phyloP scores from a whole-genome alignment of 768 basidiomycete genomes.

The Suillus bovinus region DNA sequence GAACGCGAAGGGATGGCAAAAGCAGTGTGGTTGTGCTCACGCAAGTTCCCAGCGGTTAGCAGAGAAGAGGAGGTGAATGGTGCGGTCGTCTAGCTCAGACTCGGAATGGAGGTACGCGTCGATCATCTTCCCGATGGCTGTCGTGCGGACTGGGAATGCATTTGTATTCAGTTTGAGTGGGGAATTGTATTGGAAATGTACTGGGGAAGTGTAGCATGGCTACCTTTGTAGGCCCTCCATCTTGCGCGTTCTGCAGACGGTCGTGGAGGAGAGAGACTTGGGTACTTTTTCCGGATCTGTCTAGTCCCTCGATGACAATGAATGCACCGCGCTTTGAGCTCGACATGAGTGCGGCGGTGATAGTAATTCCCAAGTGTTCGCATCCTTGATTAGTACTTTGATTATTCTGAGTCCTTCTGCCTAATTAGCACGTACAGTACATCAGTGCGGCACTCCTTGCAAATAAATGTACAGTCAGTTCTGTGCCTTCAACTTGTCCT shows the following conservation, averaged over 20 bases:
- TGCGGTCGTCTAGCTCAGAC: conserved; percentile 87
- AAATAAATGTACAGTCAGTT: too few relatives aligned
- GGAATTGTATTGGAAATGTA: conserved; percentile 28
- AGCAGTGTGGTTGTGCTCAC: conserved; percentile 41
- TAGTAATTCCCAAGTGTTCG: not conserved
- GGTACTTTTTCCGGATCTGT: conserved; percentile 92
- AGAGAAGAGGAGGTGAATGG: conserved; percentile 91
- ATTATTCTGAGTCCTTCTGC: too few relatives aligned
- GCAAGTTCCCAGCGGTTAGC: conserved; percentile 97
- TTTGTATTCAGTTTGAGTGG: not conserved
- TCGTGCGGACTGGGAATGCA: conserved; percentile 72
- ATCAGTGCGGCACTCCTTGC: too few relatives aligned
- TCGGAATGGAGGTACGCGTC: conserved; percentile 85
- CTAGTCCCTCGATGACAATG: conserved; percentile 95
- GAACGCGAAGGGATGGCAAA: not conserved
- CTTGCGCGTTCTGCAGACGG: conserved; percentile 42
- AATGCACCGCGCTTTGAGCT: conserved; percentile 61
- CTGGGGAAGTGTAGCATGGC: conserved; percentile 88
- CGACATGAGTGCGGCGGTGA: conserved; percentile 7
- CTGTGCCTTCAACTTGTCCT: too few relatives aligned
- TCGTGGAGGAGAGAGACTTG: conserved; percentile 67
- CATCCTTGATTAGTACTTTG: too few relatives aligned
- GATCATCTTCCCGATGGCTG: conserved; percentile 90
- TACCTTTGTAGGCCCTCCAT: conserved; percentile 31
- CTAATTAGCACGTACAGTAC: too few relatives aligned